phyloP scores from a whole-genome alignment of 257 asterid species.

The Hygrophila difformis region DNA sequence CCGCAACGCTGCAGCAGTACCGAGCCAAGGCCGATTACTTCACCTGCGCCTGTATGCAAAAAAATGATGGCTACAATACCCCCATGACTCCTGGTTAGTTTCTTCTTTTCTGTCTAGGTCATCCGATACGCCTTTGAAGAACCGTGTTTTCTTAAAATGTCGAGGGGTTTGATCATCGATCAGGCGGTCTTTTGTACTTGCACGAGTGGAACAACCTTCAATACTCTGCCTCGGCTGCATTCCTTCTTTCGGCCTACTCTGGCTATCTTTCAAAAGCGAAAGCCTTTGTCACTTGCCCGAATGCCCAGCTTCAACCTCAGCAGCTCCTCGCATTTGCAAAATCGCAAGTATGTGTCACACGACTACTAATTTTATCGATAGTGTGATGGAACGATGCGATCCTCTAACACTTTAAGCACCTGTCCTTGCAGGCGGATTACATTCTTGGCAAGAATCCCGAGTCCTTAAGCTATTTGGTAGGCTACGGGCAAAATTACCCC shows the following conservation, averaged over 20 bases:
- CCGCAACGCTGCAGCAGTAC: constrained; percentile 51
- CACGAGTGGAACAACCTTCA: constrained; percentile 85
- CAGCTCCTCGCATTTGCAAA: constrained; percentile 60
- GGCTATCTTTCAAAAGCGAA: constrained; percentile 60
- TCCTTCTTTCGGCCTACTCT: constrained; percentile 68
- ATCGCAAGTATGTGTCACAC: constrained; percentile 50
- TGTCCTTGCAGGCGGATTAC: constrained; percentile 57
- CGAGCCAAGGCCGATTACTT: constrained; percentile 79
- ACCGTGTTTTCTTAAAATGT: not conserved
- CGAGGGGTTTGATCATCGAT: not conserved
- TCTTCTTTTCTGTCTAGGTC: no score
- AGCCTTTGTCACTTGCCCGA: constrained; percentile 42
- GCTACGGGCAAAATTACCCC: constrained; percentile 64
- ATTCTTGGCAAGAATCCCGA: constrained; percentile 81
- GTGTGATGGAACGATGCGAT: no score
- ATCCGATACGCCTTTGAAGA: no score
- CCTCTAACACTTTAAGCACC: no score
- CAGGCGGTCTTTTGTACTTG: constrained; percentile 61
- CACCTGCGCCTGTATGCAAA: constrained; percentile 68
- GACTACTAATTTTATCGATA: no score
- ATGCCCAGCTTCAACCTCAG: constrained; percentile 47
- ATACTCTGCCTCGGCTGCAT: constrained; percentile 67
- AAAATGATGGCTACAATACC: constrained; percentile 71
- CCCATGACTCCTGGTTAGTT: constrained; percentile 67
- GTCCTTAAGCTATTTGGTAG: constrained; percentile 69